Evolutionary conservation across 176 grass and related monocot genomes (phyloP).

Genomic region (Melocanna baccifera): DNA sequence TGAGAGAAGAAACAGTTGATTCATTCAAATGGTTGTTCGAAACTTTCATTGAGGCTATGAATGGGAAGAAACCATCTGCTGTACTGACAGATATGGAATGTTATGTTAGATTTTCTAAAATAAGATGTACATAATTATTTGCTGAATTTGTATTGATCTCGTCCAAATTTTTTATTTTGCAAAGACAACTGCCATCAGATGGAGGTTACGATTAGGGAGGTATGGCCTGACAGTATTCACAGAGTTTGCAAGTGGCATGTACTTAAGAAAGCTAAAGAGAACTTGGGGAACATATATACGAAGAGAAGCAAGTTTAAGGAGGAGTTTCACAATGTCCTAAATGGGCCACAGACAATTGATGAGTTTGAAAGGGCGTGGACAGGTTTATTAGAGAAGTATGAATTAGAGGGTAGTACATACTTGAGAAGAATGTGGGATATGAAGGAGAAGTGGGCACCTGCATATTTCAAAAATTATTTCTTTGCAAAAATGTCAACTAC

Average conservation of each 20-base stretch:
- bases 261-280: not conserved
- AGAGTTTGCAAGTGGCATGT: not conserved
- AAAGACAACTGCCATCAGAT: too few species aligned
- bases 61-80: too few species aligned
- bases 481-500: conserved; percentile 4
- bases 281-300: not conserved
- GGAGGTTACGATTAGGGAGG: too few species aligned
- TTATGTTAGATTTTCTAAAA: too few species aligned
- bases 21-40: too few species aligned
- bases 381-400: not conserved
- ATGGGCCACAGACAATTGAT: not conserved
- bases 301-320: not conserved
- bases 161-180: too few species aligned
- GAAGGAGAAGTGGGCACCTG: not conserved
- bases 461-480: not conserved
- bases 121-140: too few species aligned
- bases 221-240: not conserved
- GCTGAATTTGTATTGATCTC: too few species aligned
- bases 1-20: too few species aligned
- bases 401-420: not conserved
- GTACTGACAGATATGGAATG: too few species aligned
- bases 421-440: not conserved
- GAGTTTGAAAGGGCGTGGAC: not conserved
- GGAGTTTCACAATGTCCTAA: too few species aligned
- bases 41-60: too few species aligned